These are phyloP conservation scores for Detonula confervacea DNA, from an alignment of 352 stramenopile species.

Conservation along the genomic window DNA sequence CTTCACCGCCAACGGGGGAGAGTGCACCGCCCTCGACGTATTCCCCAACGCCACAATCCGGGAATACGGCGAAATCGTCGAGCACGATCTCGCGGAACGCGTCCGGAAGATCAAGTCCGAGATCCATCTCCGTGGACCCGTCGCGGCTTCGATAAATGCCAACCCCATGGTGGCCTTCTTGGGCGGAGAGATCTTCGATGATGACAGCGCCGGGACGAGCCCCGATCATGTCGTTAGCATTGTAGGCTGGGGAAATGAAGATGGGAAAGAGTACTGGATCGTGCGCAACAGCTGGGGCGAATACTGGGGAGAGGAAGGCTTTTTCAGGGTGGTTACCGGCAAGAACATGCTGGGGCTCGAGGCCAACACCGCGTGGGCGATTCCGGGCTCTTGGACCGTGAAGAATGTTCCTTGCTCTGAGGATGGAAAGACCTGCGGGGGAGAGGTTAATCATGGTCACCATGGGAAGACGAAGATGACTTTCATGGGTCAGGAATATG, in stretches of 20 bases:
- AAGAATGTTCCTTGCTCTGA: slow-evolving; percentile 78
- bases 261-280: slow-evolving; percentile 90
- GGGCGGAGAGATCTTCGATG: slow-evolving; percentile 89
- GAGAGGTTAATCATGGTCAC: not conserved
- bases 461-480: slow-evolving; percentile 22
- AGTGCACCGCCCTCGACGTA: slow-evolving; percentile 88
- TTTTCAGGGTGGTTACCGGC: slow-evolving; percentile 87
- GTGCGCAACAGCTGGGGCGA: slow-evolving; percentile 70
- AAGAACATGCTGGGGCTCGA: slow-evolving; percentile 68
- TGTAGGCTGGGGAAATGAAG: slow-evolving; percentile 93
- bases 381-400: slow-evolving; percentile 60
- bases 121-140: slow-evolving; percentile 86
- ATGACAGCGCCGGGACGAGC: slow-evolving; percentile 44
- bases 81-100: slow-evolving; percentile 81
- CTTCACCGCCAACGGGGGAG: slow-evolving; percentile 80
- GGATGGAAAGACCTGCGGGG: slow-evolving; percentile 72
- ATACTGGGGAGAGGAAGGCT: slow-evolving; percentile 88
- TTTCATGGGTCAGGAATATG: slow-evolving; percentile 50
- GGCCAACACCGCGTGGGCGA: slow-evolving; percentile 53
- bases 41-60: slow-evolving; percentile 96
- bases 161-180: slow-evolving; percentile 90
- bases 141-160: slow-evolving; percentile 93
- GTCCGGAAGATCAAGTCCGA: slow-evolving; percentile 77
- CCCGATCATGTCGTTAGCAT: slow-evolving; percentile 95
- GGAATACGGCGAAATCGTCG: slow-evolving; percentile 91